phyloP scores from a whole-genome alignment of 2,329 filamentous ascomycete genomes.

The Coleophoma cylindrospora region DNA sequence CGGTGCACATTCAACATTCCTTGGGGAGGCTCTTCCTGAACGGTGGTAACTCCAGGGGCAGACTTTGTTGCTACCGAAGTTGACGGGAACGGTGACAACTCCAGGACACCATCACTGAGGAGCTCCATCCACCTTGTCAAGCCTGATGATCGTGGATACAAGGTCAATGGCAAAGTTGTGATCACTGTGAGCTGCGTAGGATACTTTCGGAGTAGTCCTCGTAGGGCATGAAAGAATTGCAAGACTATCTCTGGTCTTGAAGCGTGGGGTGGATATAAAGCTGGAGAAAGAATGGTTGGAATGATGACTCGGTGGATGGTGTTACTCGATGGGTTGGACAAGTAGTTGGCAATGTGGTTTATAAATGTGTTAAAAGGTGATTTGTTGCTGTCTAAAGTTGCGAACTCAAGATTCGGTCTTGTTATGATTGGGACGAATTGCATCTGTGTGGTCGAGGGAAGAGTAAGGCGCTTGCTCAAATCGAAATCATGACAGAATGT shows the following conservation, averaged over 20 bases:
- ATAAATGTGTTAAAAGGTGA: constrained; percentile 64
- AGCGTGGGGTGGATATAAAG: constrained; percentile 66
- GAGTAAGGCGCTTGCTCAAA: constrained; percentile 59
- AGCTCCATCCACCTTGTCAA: constrained; percentile 83
- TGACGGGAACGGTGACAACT: constrained; percentile 71
- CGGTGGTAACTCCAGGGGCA: constrained; percentile 47
- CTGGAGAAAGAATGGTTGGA: constrained; percentile 83
- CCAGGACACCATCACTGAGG: constrained; percentile 78
- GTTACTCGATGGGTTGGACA: constrained; percentile 51
- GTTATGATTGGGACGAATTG: constrained; percentile 42
- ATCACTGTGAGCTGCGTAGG: constrained; percentile 63
- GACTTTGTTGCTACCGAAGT: constrained; percentile 31
- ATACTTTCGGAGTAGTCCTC: constrained; percentile 67
- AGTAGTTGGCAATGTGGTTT: constrained; percentile 46
- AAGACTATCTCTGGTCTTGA: constrained; percentile 70
- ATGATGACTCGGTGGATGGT: constrained; percentile 76
- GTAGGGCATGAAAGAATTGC: constrained; percentile 74
- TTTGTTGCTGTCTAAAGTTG: constrained; percentile 24
- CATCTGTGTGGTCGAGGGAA: constrained; percentile 45
- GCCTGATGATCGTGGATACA: constrained; percentile 72
- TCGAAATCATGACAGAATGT: constrained; percentile 71
- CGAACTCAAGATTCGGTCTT: constrained; percentile 19
- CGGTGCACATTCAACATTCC: constrained; percentile 81
- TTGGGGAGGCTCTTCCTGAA: constrained; percentile 71
- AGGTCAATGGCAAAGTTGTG: constrained; percentile 71